These are phyloP conservation scores for Aspergillus novoparasiticus DNA, from an alignment of 2,329 filamentous ascomycete species.

Conservation along the genomic window DNA sequence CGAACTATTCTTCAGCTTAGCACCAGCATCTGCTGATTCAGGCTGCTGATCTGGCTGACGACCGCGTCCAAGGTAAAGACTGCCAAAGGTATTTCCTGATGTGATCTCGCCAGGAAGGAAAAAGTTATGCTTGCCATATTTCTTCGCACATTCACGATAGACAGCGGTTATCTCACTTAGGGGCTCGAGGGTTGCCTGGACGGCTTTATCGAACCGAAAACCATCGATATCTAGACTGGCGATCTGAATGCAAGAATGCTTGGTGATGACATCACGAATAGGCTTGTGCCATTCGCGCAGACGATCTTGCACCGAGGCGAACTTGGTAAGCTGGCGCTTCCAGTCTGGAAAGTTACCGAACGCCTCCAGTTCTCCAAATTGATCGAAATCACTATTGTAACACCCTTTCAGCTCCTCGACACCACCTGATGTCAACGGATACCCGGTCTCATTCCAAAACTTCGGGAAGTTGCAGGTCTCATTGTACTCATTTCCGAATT, in stretches of 20 bases:
- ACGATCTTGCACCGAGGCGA: conserved; percentile 68
- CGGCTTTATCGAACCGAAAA: conserved; percentile 68
- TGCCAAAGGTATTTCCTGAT: conserved; percentile 62
- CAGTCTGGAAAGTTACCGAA: conserved; percentile 66
- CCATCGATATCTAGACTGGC: conserved; percentile 65
- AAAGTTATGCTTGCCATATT: conserved; percentile 64
- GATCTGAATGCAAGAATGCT: conserved; percentile 66
- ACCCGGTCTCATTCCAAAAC: conserved; percentile 64
- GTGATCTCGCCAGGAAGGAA: conserved; percentile 67
- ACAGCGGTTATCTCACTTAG: conserved; percentile 61
- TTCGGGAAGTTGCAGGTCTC: conserved; percentile 60
- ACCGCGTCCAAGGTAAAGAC: conserved; percentile 64
- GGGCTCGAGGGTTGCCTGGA: conserved; percentile 64
- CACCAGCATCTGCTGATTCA: conserved; percentile 50
- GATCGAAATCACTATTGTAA: conserved; percentile 66
- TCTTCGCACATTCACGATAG: conserved; percentile 59
- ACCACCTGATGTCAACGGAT: conserved; percentile 51
- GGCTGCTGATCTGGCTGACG: conserved; percentile 58
- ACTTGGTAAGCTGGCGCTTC: conserved; percentile 66
- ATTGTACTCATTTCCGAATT: conserved; percentile 56
- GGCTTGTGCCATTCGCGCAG: conserved; percentile 65
- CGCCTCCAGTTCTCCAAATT: conserved; percentile 65
- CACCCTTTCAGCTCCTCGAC: conserved; percentile 55
- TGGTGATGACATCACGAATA: conserved; percentile 59
- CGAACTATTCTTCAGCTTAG: conserved; percentile 50